phyloP scores from a whole-genome alignment of 805 yeast species.

The Barnettozyma californica region DNA sequence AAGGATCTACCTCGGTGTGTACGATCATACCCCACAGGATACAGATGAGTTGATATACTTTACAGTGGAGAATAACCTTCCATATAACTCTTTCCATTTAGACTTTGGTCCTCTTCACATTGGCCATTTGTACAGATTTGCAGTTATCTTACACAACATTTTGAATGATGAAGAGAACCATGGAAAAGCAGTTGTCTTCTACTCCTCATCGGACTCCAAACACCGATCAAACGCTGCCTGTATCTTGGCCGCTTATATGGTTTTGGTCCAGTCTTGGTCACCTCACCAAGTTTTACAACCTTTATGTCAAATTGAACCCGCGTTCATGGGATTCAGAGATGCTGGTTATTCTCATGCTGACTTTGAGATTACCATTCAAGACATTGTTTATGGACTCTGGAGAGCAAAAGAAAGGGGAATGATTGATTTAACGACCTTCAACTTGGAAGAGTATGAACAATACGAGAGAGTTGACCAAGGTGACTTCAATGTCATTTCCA shows the following conservation, averaged over 20 bases:
- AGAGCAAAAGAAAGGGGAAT: slow-evolving; percentile 90
- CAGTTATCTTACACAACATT: slow-evolving; percentile 88
- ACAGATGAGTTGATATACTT: slow-evolving; percentile 74
- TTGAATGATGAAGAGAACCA: slow-evolving; percentile 80
- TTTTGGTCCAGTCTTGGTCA: slow-evolving; percentile 93
- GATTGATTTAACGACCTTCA: slow-evolving; percentile 80
- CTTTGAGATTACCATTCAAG: slow-evolving; percentile 89
- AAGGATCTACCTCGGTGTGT: slow-evolving; percentile 85
- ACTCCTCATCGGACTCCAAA: slow-evolving; percentile 75
- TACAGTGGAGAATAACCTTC: slow-evolving; percentile 87
- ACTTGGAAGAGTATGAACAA: slow-evolving; percentile 89
- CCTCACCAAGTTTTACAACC: slow-evolving; percentile 98
- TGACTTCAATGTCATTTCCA: slow-evolving; percentile 86
- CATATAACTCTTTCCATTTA: slow-evolving; percentile 90
- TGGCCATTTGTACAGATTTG: slow-evolving; percentile 91
- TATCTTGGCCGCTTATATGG: slow-evolving; percentile 89
- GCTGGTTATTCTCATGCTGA: slow-evolving; percentile 97
- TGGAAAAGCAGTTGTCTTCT: slow-evolving; percentile 86
- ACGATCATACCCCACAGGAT: slow-evolving; percentile 72
- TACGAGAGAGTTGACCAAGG: slow-evolving; percentile 97
- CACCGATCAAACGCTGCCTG: slow-evolving; percentile 94
- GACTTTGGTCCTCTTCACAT: slow-evolving; percentile 96
- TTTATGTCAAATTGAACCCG: slow-evolving; percentile 84
- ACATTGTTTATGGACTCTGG: slow-evolving; percentile 95
- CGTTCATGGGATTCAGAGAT: slow-evolving; percentile 91